A percentile compares a stretch with the other conserved stretches of the same genome.
phyloP scores from a whole-genome alignment of 2,329 filamentous ascomycete species.

The Lachnellula suecica region DNA sequence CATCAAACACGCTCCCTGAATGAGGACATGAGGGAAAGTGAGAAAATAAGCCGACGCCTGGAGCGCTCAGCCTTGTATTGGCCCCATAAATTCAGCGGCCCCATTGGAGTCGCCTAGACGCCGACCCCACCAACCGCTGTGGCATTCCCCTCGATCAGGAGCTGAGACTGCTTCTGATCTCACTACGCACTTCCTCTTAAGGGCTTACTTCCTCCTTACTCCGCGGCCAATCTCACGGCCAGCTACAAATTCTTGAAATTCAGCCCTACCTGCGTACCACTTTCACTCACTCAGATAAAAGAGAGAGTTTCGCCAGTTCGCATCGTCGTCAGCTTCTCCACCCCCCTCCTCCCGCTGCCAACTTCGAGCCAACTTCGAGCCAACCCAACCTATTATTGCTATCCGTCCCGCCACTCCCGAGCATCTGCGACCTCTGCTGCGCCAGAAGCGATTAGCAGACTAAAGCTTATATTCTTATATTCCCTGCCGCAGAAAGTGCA shows the following conservation, averaged over 20 bases:
- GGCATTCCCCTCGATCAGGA: background rate
- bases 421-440: too few relatives aligned
- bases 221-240: conserved; percentile 12
- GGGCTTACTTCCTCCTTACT: conserved; percentile 11
- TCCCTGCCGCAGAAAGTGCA: too few relatives aligned
- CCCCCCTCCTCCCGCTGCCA: background rate
- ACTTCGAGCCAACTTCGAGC: background rate
- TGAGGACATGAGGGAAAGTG: background rate
- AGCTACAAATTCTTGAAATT: conserved; percentile 1
- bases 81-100: background rate
- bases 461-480: too few relatives aligned
- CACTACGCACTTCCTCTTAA: conserved; percentile 12
- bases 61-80: conserved; percentile 3
- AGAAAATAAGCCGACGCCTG: background rate
- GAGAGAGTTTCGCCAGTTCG: background rate
- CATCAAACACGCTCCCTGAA: background rate
- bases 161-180: conserved; percentile 4
- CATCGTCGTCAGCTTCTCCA: background rate
- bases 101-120: background rate
- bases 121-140: conserved; percentile 3
- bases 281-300: conserved; percentile 11
- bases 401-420: too few relatives aligned
- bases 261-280: background rate
- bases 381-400: too few relatives aligned
- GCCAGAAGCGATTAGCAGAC: too few relatives aligned